These are phyloP conservation scores for Torulaspora maleeae DNA, from an alignment of 805 yeast genomes.

Conservation along the genomic window DNA sequence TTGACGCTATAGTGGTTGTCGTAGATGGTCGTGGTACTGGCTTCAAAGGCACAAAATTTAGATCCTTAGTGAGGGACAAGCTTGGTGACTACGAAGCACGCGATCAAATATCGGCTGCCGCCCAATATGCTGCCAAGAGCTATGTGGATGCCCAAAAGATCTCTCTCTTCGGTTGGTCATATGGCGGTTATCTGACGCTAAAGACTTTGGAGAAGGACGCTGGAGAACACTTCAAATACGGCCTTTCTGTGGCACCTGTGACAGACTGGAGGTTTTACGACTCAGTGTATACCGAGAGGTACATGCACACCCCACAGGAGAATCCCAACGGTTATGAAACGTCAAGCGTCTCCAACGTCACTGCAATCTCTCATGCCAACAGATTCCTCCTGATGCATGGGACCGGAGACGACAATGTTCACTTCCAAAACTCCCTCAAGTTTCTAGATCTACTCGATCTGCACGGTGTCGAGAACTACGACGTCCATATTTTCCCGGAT, in stretches of 20 bases:
- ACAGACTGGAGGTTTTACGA: constrained; percentile 92
- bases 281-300: constrained; percentile 90
- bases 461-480: constrained; percentile 76
- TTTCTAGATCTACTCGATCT: constrained; percentile 70
- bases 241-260: constrained; percentile 96
- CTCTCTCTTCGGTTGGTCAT: constrained; percentile 98
- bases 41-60: constrained; percentile 70
- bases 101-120: constrained; percentile 86
- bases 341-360: constrained; percentile 53
- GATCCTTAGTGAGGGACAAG: constrained; percentile 74
- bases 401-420: constrained; percentile 96
- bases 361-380: constrained; percentile 49
- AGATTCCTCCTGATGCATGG: constrained; percentile 92
- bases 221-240: constrained; percentile 73
- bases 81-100: constrained; percentile 77
- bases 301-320: constrained; percentile 77
- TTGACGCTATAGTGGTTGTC: constrained; percentile 82
- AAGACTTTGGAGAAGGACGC: constrained; percentile 81
- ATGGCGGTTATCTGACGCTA: constrained; percentile 91
- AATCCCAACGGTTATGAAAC: constrained; percentile 59
- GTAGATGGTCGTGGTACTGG: constrained; percentile 99
- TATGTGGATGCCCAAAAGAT: constrained; percentile 66
- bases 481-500: constrained; percentile 75
- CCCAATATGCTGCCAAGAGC: constrained; percentile 52
- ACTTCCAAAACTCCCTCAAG: constrained; percentile 81